phyloP scores from a whole-genome alignment of 2,329 filamentous ascomycete genomes.

The Claviceps sp. region DNA sequence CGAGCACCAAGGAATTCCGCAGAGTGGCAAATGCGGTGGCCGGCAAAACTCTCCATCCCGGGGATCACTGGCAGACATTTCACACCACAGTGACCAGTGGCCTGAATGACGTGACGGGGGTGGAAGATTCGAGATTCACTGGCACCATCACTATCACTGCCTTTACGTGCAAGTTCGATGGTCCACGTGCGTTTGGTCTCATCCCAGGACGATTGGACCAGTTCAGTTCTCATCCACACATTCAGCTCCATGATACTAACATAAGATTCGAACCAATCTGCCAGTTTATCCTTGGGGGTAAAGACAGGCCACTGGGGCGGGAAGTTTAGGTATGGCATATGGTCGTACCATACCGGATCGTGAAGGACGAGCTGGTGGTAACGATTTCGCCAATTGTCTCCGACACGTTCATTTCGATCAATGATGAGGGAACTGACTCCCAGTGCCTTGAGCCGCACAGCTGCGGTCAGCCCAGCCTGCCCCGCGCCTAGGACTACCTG shows the following conservation, averaged over 20 bases:
- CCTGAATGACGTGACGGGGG: constrained; percentile 51
- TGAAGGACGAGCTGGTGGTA: constrained; percentile 56
- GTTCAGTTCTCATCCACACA: constrained; percentile 44
- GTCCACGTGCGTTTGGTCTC: constrained; percentile 39
- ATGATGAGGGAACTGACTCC: constrained; percentile 42
- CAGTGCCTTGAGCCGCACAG: constrained; percentile 46
- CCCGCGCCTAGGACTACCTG: constrained; percentile 33
- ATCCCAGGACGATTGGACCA: constrained; percentile 36
- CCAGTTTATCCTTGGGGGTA: constrained; percentile 59
- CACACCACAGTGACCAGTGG: constrained; percentile 56
- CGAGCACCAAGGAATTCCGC: constrained; percentile 43
- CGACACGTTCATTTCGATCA: constrained; percentile 42
- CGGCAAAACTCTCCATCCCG: constrained; percentile 43
- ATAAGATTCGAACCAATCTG: constrained; percentile 55
- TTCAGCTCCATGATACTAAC: constrained; percentile 53
- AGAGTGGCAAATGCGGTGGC: constrained; percentile 47
- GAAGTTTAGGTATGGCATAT: constrained; percentile 52
- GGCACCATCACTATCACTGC: constrained; percentile 35
- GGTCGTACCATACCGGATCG: constrained; percentile 49
- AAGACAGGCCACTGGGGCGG: constrained; percentile 55
- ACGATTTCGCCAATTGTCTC: constrained; percentile 50
- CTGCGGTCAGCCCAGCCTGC: constrained; percentile 43
- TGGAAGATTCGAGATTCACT: constrained; percentile 39
- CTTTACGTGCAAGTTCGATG: constrained; percentile 35
- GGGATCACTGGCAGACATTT: constrained; percentile 45